Conservation (phyloP, 1,284 basidiomycete species). For the Pseudozyma pruni region DNA sequence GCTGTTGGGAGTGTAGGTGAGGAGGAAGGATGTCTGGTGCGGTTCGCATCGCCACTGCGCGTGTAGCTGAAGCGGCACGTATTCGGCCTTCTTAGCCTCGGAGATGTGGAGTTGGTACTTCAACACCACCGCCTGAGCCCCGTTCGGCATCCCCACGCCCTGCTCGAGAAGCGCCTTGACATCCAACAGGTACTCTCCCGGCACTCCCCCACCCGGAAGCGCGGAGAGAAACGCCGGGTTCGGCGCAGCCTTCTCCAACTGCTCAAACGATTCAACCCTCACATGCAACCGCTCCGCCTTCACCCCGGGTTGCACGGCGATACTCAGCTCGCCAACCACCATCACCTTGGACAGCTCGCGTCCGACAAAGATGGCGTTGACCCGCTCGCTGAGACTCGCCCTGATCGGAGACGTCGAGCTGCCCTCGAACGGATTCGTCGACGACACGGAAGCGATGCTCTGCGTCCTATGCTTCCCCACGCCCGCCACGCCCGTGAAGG, state of each 20-base stretch:
- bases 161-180: conserved; percentile 65
- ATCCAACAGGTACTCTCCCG: conserved; percentile 71
- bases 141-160: conserved; percentile 19
- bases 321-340: conserved; percentile 71
- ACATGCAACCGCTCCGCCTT: conserved; percentile 65
- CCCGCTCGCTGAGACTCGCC: conserved; percentile 70
- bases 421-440: conserved; percentile 52
- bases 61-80: conserved; percentile 70
- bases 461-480: conserved; percentile 49
- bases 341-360: conserved; percentile 69
- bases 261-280: conserved; percentile 70
- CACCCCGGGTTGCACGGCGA: conserved; percentile 33
- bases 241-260: conserved; percentile 71
- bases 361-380: conserved; percentile 70
- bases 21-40: conserved; percentile 71
- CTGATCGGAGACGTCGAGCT: conserved; percentile 25
- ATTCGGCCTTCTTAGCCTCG: conserved; percentile 60
- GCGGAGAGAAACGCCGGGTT: conserved; percentile 71
- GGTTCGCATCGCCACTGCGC: conserved; percentile 72
- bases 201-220: conserved; percentile 59
- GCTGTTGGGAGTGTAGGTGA: conserved; percentile 69
- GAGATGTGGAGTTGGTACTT: conserved; percentile 72
- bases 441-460: conserved; percentile 52
- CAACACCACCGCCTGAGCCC: conserved; percentile 68
- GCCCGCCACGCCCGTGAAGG: conserved; percentile 42